These are phyloP conservation scores for Trichoderma atroviride DNA, from an alignment of 2,329 filamentous ascomycete genomes.

Conservation along the genomic window DNA sequence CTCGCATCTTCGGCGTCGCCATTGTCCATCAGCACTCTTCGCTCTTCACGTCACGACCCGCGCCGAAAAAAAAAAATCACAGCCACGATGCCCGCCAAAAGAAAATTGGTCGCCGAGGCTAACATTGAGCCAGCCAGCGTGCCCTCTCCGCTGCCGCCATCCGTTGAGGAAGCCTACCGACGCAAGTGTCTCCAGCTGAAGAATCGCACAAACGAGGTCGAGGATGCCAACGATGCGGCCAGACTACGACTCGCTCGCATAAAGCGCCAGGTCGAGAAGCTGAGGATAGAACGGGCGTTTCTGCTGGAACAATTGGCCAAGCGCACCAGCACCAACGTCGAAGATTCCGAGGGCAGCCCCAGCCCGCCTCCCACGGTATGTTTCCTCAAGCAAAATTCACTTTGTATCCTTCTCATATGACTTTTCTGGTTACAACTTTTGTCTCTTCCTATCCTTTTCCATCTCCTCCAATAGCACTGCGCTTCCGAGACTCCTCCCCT, in stretches of 20 bases:
- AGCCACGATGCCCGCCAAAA: constrained; percentile 41
- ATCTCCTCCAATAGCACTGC: neutral
- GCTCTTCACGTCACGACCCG: neutral
- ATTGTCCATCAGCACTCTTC: neutral
- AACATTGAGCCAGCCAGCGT: constrained; percentile 49
- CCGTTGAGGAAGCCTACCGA: constrained; percentile 93
- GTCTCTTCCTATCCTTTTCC: neutral
- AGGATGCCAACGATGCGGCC: constrained; percentile 85
- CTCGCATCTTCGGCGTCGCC: constrained; percentile 3
- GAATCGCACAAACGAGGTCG: constrained; percentile 86
- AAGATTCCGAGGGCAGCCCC: constrained; percentile 77
- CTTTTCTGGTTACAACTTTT: constrained; percentile 8
- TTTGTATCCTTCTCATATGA: neutral
- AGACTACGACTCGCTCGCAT: constrained; percentile 77
- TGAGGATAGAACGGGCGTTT: constrained; percentile 82
- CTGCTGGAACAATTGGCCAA: constrained; percentile 72
- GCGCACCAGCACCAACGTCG: constrained; percentile 72
- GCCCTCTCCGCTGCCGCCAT: constrained; percentile 72
- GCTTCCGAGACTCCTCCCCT: neutral
- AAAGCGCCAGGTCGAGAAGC: constrained; percentile 84
- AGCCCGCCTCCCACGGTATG: constrained; percentile 78
- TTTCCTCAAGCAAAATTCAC: neutral
- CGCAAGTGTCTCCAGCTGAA: constrained; percentile 95
- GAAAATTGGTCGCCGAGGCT: constrained; percentile 41
- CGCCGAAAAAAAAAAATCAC: neutral